These are phyloP conservation scores for Balamuthia mandrillaris DNA, from an alignment of 208 protist species.

Conservation along the genomic window DNA sequence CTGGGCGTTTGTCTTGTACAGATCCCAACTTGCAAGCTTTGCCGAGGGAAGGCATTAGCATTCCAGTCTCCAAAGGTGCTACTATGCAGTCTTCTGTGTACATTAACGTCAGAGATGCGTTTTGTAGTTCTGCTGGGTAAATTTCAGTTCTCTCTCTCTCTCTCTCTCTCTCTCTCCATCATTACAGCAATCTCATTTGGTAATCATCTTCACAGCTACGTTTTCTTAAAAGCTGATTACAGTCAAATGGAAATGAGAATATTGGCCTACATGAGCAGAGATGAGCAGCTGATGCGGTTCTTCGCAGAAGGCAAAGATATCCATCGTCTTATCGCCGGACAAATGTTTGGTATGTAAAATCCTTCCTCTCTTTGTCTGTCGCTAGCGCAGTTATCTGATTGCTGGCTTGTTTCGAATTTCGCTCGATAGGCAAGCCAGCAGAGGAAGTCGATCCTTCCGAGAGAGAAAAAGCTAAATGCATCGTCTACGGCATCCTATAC, in stretches of 20 bases:
- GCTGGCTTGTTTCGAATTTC: too few species aligned
- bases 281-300: not conserved
- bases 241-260: conserved; percentile 26
- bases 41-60: not conserved
- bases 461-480: conserved; percentile 7
- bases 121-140: too few species aligned
- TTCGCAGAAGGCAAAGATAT: conserved; percentile 29
- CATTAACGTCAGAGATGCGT: too few species aligned
- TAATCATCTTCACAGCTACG: too few species aligned
- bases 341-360: not conserved
- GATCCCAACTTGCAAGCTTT: conserved; percentile 20
- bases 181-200: too few species aligned
- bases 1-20: not conserved
- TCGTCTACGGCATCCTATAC: conserved; percentile 22
- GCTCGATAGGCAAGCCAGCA: not conserved
- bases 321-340: conserved; percentile 3
- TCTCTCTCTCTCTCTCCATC: too few species aligned
- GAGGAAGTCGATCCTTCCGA: not conserved
- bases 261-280: conserved; percentile 23
- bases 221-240: conserved; percentile 24
- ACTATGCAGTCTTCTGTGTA: too few species aligned
- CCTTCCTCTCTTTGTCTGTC: too few species aligned
- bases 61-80: too few species aligned
- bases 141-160: too few species aligned
- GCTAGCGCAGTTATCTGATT: too few species aligned